phyloP scores from a whole-genome alignment of 2,329 filamentous ascomycete species.

The Penicillium sp. region DNA sequence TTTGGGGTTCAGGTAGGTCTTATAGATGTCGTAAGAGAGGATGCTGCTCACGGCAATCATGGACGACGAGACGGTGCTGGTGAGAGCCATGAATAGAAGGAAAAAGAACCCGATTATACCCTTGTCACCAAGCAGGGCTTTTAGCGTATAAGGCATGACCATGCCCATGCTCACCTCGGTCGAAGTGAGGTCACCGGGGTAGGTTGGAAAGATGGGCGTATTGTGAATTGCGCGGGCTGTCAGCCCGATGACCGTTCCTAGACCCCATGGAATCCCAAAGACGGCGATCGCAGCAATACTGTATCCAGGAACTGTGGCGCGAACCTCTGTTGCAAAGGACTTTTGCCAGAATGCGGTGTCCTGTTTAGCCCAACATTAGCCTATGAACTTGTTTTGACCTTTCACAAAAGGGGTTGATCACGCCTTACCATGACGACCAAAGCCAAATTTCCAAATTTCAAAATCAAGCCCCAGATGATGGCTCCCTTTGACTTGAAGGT shows the following conservation, averaged over 20 bases:
- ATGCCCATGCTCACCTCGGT: conserved; percentile 46
- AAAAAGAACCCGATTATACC: conserved; percentile 49
- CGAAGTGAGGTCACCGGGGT: conserved; percentile 42
- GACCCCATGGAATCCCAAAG: conserved; percentile 50
- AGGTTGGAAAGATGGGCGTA: conserved; percentile 48
- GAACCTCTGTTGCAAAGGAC: conserved; percentile 50
- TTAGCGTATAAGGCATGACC: conserved; percentile 50
- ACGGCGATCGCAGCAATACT: conserved; percentile 48
- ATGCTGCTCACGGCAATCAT: conserved; percentile 56
- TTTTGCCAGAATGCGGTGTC: conserved; percentile 57
- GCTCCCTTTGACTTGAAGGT: conserved; percentile 50
- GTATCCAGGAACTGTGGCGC: conserved; percentile 50
- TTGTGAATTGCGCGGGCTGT: conserved; percentile 47
- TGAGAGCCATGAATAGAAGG: conserved; percentile 54
- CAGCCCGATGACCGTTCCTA: conserved; percentile 50
- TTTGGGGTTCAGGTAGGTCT: conserved; percentile 51
- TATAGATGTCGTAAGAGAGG: conserved; percentile 52
- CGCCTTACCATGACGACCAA: conserved; percentile 49
- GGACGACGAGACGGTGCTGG: conserved; percentile 51
- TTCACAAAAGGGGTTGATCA: no score
- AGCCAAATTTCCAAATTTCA: conserved; percentile 52
- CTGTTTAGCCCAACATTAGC: conserved; percentile 6
- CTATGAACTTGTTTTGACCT: not conserved
- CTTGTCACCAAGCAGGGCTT: conserved; percentile 45
- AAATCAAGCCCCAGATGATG: conserved; percentile 47